A percentile compares a stretch with the other conserved stretches of the same genome.
phyloP scores from a whole-genome alignment of 2,329 filamentous ascomycete genomes.

The Byssochlamys sp. region DNA sequence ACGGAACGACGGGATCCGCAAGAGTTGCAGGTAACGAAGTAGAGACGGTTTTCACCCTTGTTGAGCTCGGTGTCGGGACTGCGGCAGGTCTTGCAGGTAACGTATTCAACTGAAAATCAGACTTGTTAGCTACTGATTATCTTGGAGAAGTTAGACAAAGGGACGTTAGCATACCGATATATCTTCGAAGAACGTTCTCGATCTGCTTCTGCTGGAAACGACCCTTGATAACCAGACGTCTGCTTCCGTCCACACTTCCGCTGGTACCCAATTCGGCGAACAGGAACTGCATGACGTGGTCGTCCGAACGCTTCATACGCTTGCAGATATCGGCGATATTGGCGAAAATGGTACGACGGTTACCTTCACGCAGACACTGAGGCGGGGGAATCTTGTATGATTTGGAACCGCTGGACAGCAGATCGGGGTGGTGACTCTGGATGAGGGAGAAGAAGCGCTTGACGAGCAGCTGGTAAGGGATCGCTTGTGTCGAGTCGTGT shows the following conservation, averaged over 20 bases:
- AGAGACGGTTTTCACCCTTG: conserved; percentile 98
- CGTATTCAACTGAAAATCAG: conserved; percentile 69
- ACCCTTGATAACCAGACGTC: conserved; percentile 94
- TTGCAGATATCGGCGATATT: conserved; percentile 98
- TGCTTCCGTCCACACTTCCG: conserved; percentile 85
- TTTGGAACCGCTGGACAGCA: conserved; percentile 76
- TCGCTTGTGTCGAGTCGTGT: conserved; percentile 66
- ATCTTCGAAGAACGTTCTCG: conserved; percentile 90
- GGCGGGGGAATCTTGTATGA: conserved; percentile 99
- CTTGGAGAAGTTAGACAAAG: not conserved
- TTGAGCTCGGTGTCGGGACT: conserved; percentile 89
- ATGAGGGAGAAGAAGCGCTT: conserved; percentile 89
- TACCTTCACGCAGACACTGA: conserved; percentile 97
- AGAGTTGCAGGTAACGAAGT: conserved; percentile 95
- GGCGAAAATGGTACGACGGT: conserved; percentile 99
- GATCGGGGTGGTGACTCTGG: conserved; percentile 91
- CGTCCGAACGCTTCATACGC: conserved; percentile 96
- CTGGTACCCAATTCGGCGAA: conserved; percentile 97
- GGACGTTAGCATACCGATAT: conserved; percentile 60
- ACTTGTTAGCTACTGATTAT: not conserved
- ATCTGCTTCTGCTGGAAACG: conserved; percentile 99
- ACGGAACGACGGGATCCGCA: conserved; percentile 77
- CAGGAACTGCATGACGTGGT: conserved; percentile 93
- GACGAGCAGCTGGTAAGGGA: conserved; percentile 78
- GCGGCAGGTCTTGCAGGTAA: conserved; percentile 97